Evolutionary conservation across 164 flowering plant genomes (phyloP).

Genomic region (Magnolia officinalis): DNA sequence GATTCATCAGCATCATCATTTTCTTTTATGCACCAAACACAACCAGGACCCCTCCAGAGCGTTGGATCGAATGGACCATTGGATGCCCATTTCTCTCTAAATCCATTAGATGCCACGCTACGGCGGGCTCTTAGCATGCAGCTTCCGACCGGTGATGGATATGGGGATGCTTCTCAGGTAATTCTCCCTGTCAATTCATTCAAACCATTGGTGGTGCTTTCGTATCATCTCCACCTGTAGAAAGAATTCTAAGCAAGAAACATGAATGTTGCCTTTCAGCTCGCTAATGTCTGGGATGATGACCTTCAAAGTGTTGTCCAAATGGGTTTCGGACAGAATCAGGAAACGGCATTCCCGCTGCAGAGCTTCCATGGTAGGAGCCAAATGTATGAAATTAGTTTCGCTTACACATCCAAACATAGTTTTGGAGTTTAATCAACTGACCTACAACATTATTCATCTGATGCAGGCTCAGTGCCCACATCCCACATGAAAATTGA

Average conservation of each 20-base stretch:
- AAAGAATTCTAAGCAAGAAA: background rate
- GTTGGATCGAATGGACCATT: conserved; percentile 26
- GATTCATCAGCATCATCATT: conserved; percentile 45
- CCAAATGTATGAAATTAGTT: background rate
- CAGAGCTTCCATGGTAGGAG: conserved; percentile 37
- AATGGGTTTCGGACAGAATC: conserved; percentile 73
- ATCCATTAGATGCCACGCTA: conserved; percentile 34
- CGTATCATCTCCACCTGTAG: background rate
- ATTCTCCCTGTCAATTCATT: background rate
- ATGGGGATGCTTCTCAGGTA: conserved; percentile 58
- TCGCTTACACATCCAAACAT: background rate
- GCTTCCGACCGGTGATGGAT: conserved; percentile 42
- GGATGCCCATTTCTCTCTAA: conserved; percentile 32
- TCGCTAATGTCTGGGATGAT: conserved; percentile 60
- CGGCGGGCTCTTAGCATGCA: conserved; percentile 37
- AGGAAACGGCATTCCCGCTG: conserved; percentile 13
- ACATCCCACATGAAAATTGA: conserved; percentile 63
- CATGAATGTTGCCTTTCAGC: conserved; percentile 29
- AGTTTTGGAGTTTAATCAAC: background rate
- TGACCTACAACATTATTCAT: background rate
- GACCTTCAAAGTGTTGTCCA: conserved; percentile 86
- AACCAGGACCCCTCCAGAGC: conserved; percentile 32
- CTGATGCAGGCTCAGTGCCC: conserved; percentile 51
- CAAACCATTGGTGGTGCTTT: background rate
- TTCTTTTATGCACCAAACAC: conserved; percentile 42